Base-by-base conservation (phyloP, 1,284 basidiomycete species). In the Malassezia dermatis region DNA sequence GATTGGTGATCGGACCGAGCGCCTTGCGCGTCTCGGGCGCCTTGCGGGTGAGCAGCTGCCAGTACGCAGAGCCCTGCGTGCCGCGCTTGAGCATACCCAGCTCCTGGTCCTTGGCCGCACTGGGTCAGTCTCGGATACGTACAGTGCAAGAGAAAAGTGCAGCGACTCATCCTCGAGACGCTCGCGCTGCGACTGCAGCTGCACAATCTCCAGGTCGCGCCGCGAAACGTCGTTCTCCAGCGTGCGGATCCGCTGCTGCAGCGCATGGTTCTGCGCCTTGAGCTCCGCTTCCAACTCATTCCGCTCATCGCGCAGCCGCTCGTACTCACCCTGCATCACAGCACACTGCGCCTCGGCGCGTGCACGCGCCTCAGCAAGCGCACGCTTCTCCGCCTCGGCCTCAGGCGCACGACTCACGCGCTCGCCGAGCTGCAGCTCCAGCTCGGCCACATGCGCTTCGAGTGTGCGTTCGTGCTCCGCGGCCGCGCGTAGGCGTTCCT, bases 61-160 rank as follows among this genome's bases (percentile, higher is more conserved):
- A 31, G 45, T 51, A 58, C 24, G 56, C 50, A 19, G 60, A 44
- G 13, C 41, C 28, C 15, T 55, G 39, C 15, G 49, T 61, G 13
- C 58, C 46, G 34, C 65, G 51, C 48, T 70, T 68, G 5, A 67
- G 58, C 58, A 67, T 58, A 6, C 61, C 62, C 31, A 67, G 51
- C 34, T 64, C 68, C 40, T 63, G 51, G 52, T 66, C 55, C 24
- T 64, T 66, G 21, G 67, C 65, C 7, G 50, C 39, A 10, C 44
- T 45, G 23, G 11, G 44, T 45, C 7, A 45, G 44, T 30, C 24
- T 5, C 2, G 17, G 1, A 10, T 30, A 45, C 44, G 30, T 32
- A 50, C 10, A 69, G 42, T 2, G 68, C 67, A 21, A 69, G 60
- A 15, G 61, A 56, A 17, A 59, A 66, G 40, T 62, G 54, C 12